phyloP scores from a whole-genome alignment of 2,329 filamentous ascomycete genomes.

The Trichocomaceae sp. region DNA sequence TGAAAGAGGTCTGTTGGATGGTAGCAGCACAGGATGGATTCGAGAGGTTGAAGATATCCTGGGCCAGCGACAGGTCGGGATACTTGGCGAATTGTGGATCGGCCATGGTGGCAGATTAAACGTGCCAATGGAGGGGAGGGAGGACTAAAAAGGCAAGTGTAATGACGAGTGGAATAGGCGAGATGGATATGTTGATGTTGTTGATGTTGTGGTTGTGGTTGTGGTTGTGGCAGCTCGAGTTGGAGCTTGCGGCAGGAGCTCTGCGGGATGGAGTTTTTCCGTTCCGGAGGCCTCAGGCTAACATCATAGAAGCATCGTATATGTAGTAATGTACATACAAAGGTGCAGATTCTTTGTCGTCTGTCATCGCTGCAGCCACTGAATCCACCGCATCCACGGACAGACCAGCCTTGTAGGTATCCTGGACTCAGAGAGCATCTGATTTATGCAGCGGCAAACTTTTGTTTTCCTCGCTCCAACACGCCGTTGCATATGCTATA shows the following conservation, averaged over 20 bases:
- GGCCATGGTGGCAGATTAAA: conserved; percentile 46
- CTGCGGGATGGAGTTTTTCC: conserved; percentile 6
- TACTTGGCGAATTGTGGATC: conserved; percentile 61
- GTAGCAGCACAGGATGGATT: conserved; percentile 51
- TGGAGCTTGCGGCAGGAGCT: conserved; percentile 12
- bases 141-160: too few species aligned
- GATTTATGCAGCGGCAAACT: too few species aligned
- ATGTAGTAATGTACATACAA: too few species aligned
- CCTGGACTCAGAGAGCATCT: too few species aligned
- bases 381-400: too few species aligned
- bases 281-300: conserved; percentile 1
- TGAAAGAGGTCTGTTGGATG: conserved; percentile 51
- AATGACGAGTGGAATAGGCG: too few species aligned
- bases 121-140: conserved; percentile 4
- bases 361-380: not conserved
- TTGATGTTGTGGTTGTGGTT: not conserved
- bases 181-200: not conserved
- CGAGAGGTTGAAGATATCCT: conserved; percentile 62
- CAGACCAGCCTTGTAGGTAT: too few species aligned
- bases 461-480: too few species aligned
- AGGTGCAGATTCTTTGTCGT: too few species aligned
- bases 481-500: too few species aligned
- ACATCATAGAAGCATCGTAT: too few species aligned
- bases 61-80: conserved; percentile 57
- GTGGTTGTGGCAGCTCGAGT: not conserved